phyloP scores from a whole-genome alignment of 306 rosid genomes.

The Lagenaria siceraria region DNA sequence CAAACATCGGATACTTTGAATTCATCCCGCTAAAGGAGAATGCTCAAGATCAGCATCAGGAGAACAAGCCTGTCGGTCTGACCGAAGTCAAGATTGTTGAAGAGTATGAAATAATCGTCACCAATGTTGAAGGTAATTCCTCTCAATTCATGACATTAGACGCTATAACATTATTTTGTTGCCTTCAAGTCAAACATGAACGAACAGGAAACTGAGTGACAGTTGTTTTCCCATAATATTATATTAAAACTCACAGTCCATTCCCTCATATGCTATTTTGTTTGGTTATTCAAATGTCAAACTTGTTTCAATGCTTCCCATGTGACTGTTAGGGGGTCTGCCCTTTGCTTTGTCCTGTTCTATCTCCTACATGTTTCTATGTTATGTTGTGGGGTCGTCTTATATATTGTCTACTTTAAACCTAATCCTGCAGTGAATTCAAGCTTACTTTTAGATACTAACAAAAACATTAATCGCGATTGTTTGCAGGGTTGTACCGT shows the following conservation, averaged over 20 bases:
- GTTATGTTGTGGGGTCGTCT: not conserved
- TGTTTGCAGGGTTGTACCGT: constrained; percentile 65
- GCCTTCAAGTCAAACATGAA: not conserved
- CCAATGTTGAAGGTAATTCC: constrained; percentile 71
- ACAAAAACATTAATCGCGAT: not conserved
- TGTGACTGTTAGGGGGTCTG: constrained; percentile 9
- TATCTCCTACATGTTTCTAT: not conserved
- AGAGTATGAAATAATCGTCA: constrained; percentile 54
- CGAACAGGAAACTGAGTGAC: not conserved
- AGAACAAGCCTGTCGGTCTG: constrained; percentile 44
- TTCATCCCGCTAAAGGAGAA: constrained; percentile 44
- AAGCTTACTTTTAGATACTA: not conserved
- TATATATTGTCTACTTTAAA: not conserved
- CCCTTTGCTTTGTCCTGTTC: not conserved
- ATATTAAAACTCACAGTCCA: not conserved
- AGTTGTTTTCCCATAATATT: not conserved
- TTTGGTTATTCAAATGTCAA: not conserved
- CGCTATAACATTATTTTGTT: not conserved
- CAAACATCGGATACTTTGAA: constrained; percentile 83
- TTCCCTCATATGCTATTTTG: not conserved
- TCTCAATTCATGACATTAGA: not conserved
- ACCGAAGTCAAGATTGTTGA: constrained; percentile 61
- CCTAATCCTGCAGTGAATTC: not conserved
- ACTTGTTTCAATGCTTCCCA: constrained; percentile 13
- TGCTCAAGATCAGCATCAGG: constrained; percentile 11